These are phyloP conservation scores for Metschnikowia lunata DNA, from an alignment of 805 yeast species.

Conservation along the genomic window DNA sequence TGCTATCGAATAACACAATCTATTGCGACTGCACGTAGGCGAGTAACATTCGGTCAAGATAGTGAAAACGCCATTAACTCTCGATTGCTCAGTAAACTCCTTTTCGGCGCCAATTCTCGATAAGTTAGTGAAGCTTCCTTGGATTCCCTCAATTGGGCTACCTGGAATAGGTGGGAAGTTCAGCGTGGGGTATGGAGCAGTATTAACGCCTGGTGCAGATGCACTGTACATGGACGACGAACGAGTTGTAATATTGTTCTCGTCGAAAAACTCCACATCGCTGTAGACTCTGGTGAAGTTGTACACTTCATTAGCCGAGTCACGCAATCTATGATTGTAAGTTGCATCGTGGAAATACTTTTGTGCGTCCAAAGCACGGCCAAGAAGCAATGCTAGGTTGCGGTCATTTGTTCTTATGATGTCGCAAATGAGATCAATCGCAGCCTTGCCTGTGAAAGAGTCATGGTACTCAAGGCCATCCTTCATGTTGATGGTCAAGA, in stretches of 20 bases:
- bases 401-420: constrained; percentile 88
- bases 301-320: constrained; percentile 81
- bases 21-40: too few relatives aligned
- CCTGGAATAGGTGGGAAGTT: constrained; percentile 16
- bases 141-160: constrained; percentile 14
- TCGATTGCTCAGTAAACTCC: too few relatives aligned
- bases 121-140: too few relatives aligned
- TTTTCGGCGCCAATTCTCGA: too few relatives aligned
- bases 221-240: constrained; percentile 25
- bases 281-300: constrained; percentile 64
- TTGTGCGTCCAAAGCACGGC: constrained; percentile 91
- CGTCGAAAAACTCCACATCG: constrained; percentile 41
- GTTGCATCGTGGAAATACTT: constrained; percentile 93
- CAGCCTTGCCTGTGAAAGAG: constrained; percentile 90
- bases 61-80: too few relatives aligned
- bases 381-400: constrained; percentile 80
- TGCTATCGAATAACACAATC: too few relatives aligned
- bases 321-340: constrained; percentile 88
- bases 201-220: constrained; percentile 16
- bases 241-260: constrained; percentile 24
- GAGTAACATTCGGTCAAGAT: too few relatives aligned
- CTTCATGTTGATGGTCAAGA: constrained; percentile 73
- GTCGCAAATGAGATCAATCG: constrained; percentile 84
- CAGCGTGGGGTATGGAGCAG: constrained; percentile 20
- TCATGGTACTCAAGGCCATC: constrained; percentile 90